phyloP scores from a whole-genome alignment of 2,329 filamentous ascomycete species.

The Volutella citrinella region DNA sequence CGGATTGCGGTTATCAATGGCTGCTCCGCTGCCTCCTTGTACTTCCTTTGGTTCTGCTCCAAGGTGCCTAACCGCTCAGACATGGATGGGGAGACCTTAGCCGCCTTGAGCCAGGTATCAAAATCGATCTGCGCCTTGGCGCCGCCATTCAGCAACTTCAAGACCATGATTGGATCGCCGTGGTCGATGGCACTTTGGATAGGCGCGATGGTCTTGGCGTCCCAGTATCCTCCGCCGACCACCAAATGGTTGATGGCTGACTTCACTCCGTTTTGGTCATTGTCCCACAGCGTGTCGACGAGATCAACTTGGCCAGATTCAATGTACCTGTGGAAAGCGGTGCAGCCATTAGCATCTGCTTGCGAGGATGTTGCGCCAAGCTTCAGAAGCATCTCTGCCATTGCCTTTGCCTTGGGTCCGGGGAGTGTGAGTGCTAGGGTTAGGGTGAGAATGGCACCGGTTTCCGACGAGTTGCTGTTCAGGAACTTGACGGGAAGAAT shows the following conservation, averaged over 20 bases:
- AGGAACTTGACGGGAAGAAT: slow-evolving; percentile 70
- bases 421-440: slow-evolving; percentile 66
- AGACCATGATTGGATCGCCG: slow-evolving; percentile 49
- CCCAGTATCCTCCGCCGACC: slow-evolving; percentile 34
- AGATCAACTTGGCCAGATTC: slow-evolving; percentile 45
- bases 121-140: slow-evolving; percentile 59
- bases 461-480: slow-evolving; percentile 44
- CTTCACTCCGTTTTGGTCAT: slow-evolving; percentile 59
- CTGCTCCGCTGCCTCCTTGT: slow-evolving; percentile 51
- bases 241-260: slow-evolving; percentile 65
- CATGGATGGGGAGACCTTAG: slow-evolving; percentile 42
- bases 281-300: slow-evolving; percentile 47
- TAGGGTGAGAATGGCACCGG: slow-evolving; percentile 65
- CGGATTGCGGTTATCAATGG: slow-evolving; percentile 63
- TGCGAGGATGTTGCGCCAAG: slow-evolving; percentile 73
- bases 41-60: slow-evolving; percentile 48
- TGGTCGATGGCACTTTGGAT: slow-evolving; percentile 57
- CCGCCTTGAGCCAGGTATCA: slow-evolving; percentile 60
- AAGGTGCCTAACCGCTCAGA: slow-evolving; percentile 30
- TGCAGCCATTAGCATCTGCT: slow-evolving; percentile 62
- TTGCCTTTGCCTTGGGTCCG: slow-evolving; percentile 58
- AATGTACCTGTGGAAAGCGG: slow-evolving; percentile 64
- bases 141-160: slow-evolving; percentile 62
- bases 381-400: slow-evolving; percentile 62
- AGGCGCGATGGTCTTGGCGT: slow-evolving; percentile 40